Evolutionary conservation across 2,329 filamentous ascomycete genomes (phyloP), one percentile per base, ranked within the genome.

Genomic region (Calonectria multiphialidica): DNA sequence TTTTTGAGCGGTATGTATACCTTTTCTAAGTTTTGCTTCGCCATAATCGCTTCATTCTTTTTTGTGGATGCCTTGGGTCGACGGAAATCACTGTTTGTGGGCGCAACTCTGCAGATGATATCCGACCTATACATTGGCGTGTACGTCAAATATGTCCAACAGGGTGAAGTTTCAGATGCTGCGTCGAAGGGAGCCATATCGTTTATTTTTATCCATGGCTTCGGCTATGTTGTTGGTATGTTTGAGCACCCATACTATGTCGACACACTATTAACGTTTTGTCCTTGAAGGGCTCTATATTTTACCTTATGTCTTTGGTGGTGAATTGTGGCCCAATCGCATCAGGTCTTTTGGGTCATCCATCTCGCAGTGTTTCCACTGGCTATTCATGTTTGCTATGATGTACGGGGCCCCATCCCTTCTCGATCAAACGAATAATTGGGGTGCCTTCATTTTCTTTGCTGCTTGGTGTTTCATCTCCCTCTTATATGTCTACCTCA

Each of bases 291-390:
- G 79, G 1, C 74, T 82, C 1, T 70, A 84, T 1, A 80, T 83
- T 35, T 81, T 88, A 2, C 86, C 86, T 0, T 88, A 87, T 64
- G 79, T 87, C 2, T 86, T 88, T 68, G 84, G 83, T 4, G 82
- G 81, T 1, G 86, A 88, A 63, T 76, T 87, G 0, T 88, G 85
- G 81, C 86, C 86, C 0, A 87, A 87, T 71, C 82, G 82, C 3
- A 83, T 87, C 59, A 83, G 86, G 0, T 86, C 86, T 0, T 85
- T 87, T 73, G 85, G 86, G 21, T 80, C 80, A 21, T 83, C 85
- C 3, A 72, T 74, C 1, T 65, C 63, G 1, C 77, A 78, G 30
- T 25, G 53, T 7, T 76, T 77, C 65, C 78, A 79, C 64, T 75
- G 77, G 86, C 79, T 85, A 0, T 87, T 87, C 73, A 80, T 81